These are phyloP conservation scores for Actinomortierella wolfii DNA, from an alignment of 371 early-diverging fungal species.

Conservation along the genomic window DNA sequence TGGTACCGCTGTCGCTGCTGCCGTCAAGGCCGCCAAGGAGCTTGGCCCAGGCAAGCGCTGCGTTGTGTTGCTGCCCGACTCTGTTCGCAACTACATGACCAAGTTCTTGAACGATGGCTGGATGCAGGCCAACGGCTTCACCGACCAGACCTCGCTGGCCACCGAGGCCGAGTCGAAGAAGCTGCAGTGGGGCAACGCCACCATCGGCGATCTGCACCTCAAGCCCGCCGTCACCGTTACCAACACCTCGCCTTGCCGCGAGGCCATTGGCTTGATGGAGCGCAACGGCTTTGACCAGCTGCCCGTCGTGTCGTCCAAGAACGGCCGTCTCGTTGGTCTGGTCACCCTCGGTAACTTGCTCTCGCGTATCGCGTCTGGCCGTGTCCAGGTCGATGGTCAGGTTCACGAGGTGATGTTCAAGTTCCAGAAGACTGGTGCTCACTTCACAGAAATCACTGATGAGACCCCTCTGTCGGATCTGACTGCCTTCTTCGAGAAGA, in stretches of 20 bases:
- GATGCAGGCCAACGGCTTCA: conserved; percentile 84
- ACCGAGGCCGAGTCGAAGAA: conserved; percentile 70
- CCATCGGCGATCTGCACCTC: conserved; percentile 78
- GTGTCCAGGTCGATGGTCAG: conserved; percentile 66
- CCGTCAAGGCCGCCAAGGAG: conserved; percentile 82
- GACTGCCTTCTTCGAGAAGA: conserved; percentile 88
- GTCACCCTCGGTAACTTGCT: conserved; percentile 89
- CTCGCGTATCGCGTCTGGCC: conserved; percentile 78
- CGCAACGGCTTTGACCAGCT: conserved; percentile 92
- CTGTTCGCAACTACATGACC: conserved; percentile 98
- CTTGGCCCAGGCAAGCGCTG: conserved; percentile 87
- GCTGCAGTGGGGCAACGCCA: conserved; percentile 81
- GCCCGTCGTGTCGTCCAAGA: conserved; percentile 78
- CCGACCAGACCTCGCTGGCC: conserved; percentile 63
- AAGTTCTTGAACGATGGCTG: conserved; percentile 95
- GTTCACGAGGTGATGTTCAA: conserved; percentile 85
- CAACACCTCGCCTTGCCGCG: conserved; percentile 66
- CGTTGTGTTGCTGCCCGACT: conserved; percentile 95
- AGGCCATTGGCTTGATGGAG: conserved; percentile 89
- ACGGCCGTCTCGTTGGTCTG: conserved; percentile 74
- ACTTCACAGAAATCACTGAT: conserved; percentile 82
- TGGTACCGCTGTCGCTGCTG: conserved; percentile 90
- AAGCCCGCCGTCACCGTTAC: conserved; percentile 81
- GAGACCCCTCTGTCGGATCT: conserved; percentile 84
- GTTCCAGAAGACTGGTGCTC: conserved; percentile 69